These are phyloP conservation scores for Coemansia sp. DNA, from an alignment of 192 early-diverging fungal species.

Conservation along the genomic window DNA sequence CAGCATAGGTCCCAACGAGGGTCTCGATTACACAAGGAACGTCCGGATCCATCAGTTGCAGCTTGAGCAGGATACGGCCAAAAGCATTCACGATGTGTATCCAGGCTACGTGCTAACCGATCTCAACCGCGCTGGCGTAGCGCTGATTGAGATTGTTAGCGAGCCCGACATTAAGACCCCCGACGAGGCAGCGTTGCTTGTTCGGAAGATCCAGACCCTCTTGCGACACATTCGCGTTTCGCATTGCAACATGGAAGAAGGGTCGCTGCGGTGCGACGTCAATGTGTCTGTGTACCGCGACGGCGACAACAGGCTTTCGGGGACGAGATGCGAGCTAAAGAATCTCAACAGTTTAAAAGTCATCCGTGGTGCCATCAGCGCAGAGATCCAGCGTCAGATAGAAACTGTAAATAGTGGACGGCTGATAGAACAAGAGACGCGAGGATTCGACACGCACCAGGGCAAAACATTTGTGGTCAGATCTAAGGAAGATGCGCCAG, in stretches of 20 bases:
- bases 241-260: conserved; percentile 85
- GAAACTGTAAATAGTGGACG: conserved; percentile 57
- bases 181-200: conserved; percentile 68
- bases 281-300: conserved; percentile 81
- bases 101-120: conserved; percentile 66
- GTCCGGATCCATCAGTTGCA: conserved; percentile 85
- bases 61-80: conserved; percentile 92
- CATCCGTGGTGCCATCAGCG: conserved; percentile 70
- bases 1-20: conserved; percentile 59
- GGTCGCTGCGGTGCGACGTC: conserved; percentile 88
- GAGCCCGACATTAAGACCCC: conserved; percentile 81
- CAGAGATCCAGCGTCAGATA: conserved; percentile 81
- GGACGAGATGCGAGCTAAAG: conserved; percentile 74
- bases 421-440: conserved; percentile 69
- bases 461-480: conserved; percentile 68
- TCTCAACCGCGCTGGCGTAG: conserved; percentile 84
- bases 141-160: conserved; percentile 90
- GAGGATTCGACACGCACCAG: conserved; percentile 69
- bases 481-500: conserved; percentile 80
- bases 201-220: conserved; percentile 77
- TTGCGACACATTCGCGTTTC: conserved; percentile 71
- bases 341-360: conserved; percentile 77
- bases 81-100: conserved; percentile 68
- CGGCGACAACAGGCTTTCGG: conserved; percentile 53
- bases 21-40: conserved; percentile 46